Evolutionary conservation across 345 rosid species (phyloP).

Genomic region (Alliaria petiolata): DNA sequence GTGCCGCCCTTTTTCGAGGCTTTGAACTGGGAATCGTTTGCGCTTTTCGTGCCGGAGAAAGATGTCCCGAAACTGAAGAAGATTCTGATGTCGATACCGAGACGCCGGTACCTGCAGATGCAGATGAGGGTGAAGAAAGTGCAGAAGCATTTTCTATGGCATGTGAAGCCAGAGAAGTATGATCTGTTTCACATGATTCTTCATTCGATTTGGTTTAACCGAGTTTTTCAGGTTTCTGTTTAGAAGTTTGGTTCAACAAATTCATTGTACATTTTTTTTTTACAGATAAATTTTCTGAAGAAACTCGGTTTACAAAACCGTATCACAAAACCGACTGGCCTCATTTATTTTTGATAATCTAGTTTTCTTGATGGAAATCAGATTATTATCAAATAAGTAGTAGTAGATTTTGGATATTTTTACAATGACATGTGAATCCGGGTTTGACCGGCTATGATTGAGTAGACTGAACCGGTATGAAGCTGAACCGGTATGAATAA

Average conservation of each 20-base stretch:
- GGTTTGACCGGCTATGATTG: neutral
- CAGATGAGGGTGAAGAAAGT: conserved; percentile 78
- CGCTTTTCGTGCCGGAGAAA: conserved; percentile 72
- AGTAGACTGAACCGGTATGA: neutral
- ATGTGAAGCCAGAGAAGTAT: conserved; percentile 65
- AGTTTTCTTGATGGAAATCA: neutral
- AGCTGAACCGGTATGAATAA: too few species aligned
- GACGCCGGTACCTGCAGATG: conserved; percentile 47
- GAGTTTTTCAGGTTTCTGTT: conserved; percentile 56
- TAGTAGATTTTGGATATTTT: neutral
- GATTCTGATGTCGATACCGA: conserved; percentile 67
- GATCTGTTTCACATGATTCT: conserved; percentile 94
- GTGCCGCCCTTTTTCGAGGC: conserved; percentile 88
- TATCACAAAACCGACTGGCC: neutral
- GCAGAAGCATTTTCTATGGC: conserved; percentile 96
- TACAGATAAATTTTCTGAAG: neutral
- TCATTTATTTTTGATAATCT: neutral
- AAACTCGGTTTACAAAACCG: neutral
- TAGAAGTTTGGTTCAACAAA: conserved; percentile 8
- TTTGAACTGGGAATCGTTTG: conserved; percentile 85
- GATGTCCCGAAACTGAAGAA: conserved; percentile 81
- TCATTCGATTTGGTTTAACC: conserved; percentile 84
- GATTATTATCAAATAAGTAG: neutral
- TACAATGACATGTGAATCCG: neutral
- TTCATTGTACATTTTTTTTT: conserved; percentile 17